Conservation (phyloP, 208 protist species). For the Leptomonas seymouri region DNA sequence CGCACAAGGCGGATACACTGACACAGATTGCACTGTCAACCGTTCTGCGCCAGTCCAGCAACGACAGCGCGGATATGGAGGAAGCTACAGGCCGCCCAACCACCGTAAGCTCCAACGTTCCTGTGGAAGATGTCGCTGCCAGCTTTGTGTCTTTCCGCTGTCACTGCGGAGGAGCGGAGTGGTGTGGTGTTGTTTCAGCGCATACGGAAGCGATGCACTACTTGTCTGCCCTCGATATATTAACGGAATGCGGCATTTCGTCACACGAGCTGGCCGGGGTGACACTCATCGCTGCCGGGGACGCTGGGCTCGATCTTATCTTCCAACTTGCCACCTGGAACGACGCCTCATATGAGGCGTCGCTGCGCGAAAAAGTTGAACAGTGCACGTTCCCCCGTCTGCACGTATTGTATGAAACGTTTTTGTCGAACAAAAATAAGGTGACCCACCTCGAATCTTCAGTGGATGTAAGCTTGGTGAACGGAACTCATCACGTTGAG, state of each 20-base stretch:
- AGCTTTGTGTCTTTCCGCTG: conserved; percentile 7
- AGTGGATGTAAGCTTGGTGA: background rate
- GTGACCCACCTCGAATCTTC: background rate
- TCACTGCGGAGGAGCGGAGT: conserved; percentile 15
- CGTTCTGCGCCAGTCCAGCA: conserved; percentile 7
- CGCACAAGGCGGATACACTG: background rate
- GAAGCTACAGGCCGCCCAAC: background rate
- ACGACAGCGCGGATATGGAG: background rate
- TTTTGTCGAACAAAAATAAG: background rate
- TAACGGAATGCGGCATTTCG: background rate
- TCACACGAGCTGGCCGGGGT: conserved; percentile 15
- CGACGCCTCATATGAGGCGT: conserved; percentile 7
- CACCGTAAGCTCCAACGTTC: background rate
- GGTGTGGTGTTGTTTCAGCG: conserved; percentile 22
- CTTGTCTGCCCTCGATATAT: conserved; percentile 16
- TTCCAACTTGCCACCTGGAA: conserved; percentile 20
- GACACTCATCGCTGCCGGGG: conserved; percentile 26
- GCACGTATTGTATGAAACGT: conserved; percentile 14
- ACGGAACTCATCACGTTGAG: conserved; percentile 1
- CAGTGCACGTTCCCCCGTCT: conserved; percentile 17
- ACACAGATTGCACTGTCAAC: conserved; percentile 26
- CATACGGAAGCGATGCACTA: conserved; percentile 25
- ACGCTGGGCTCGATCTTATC: conserved; percentile 17
- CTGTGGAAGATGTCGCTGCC: background rate
- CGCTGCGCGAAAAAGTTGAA: conserved; percentile 10